Conservation (phyloP, 495 filamentous ascomycete genomes). For the Clavariopsis aquatica region DNA sequence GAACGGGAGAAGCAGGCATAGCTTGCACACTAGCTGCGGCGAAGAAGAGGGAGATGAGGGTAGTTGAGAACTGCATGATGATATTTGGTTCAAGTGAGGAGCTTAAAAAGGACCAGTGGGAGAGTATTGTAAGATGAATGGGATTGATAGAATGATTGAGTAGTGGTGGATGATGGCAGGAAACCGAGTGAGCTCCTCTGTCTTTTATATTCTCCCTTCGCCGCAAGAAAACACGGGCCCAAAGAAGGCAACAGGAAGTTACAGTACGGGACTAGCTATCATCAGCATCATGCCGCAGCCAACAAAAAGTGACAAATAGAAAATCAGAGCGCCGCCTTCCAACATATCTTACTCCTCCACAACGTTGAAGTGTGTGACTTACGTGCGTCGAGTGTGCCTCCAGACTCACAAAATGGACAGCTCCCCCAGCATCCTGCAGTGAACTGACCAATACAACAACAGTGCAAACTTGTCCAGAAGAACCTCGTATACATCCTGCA, state of each 20-base stretch:
- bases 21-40: not conserved
- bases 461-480: not conserved
- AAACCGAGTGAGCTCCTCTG: not conserved
- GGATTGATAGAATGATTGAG: not conserved
- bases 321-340: not conserved
- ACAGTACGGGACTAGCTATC: not conserved
- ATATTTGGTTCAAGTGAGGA: not conserved
- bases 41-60: constrained; percentile 9
- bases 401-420: not conserved
- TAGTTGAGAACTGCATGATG: constrained; percentile 19
- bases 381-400: not conserved
- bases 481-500: not conserved
- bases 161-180: not conserved
- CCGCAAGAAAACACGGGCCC: not conserved
- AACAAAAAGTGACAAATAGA: not conserved
- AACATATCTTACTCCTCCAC: not conserved
- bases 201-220: not conserved
- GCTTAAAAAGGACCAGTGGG: too few species aligned
- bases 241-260: not conserved
- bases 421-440: not conserved
- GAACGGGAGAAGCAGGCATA: constrained; percentile 12
- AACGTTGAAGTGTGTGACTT: not conserved
- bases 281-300: not conserved
- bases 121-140: not conserved
- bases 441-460: not conserved